Base-by-base conservation (phyloP, 768 basidiomycete genomes). In the Porphyrellus cyaneotinctus region DNA sequence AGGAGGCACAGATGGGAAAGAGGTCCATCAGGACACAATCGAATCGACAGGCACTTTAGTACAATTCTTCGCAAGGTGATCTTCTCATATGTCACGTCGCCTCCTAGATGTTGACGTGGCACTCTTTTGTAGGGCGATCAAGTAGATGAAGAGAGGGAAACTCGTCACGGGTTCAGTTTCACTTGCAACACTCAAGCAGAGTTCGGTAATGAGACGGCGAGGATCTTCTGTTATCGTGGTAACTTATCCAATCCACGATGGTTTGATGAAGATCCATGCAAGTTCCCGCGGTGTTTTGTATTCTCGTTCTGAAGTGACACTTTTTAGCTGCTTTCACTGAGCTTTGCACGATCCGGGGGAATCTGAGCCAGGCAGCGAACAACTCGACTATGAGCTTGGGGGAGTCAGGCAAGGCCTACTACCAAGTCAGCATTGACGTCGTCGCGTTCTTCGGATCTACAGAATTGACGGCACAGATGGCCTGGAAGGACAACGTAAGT, bases 191-290 rank as follows among this genome's bases (percentile, higher is more conserved):
- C 9, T 36, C 33, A 37, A 14, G 35, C 18, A 2, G 20, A 18
- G 0, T 54, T 57, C 35, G 20, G 31, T 26, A 10, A 18, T n/a
- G 23, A 22, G n/a, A 3, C 18, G 15, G 11, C 26, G 14, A 6
- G 8, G 4, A 43, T 54, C 33, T 1, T 26, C 23, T 48, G 53
- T 22, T 58, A 58, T 43, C 53, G 41, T 1, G 53, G 57, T 3
- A 14, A 24, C 9, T 3, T 36, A 28, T 6, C 49, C 13, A 6
- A 45, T 17, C 57, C 57, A 1, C 33, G 7, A 24, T 58, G 57
- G 57, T 4, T 41, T 0, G 57, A 58, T n/a, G 14, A 51, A 20
- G 57, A 58, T 30, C 2, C 24, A 54, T 43, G 56, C 28, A 24
- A 46, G 56, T 42, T 26, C 22, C 22, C 8, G 3, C 17, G 15